Base-by-base conservation (phyloP, 306 rosid genomes). In the Vachellia collinsii region DNA sequence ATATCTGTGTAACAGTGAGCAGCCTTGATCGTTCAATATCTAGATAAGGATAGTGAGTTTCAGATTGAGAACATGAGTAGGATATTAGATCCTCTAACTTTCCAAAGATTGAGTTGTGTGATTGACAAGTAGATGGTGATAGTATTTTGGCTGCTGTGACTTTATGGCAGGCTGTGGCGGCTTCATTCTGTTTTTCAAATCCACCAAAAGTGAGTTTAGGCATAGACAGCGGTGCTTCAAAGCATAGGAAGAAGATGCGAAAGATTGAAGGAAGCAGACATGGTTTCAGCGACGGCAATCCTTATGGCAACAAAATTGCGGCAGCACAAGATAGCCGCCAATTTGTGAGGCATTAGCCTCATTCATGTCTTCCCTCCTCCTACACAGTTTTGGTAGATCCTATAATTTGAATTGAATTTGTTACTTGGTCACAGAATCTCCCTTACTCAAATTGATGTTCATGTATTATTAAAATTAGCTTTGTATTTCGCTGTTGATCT, bases 181-280 rank as follows among this genome's bases (percentile, higher is more conserved):
- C 87, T 37, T 95, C 99, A 3, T 95, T 95, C 80, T 86, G 99
- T 85, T 93, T 95, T 78, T 82, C 96, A 38, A 91, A 90, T 77
- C 99, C 99, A 13, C 98, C 99, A 1, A 93, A 90, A 89, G 89
- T 95, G 71, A 89, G 72, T 85, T 81, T 95, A 63, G 87, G 91
- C 88, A 80, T 95, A 63, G 96, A 93, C 81, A 95, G 98, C 85
- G 85, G 77, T 75, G 94, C 97, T 63, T 91, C 99, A 3, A 93
- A 91, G 86, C 86, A 87, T 76, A 90, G 92, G 80, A 90, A 87
- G 88, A 91, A 83, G 79, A 23, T 16, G 38, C 91, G 88, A 6
- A 88, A 81, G 47, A 87, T 88, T 39, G 91, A 88, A 19, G 93
- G 95, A 54, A 65, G 80, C 62, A 80, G 87, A 75, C 87, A 91